phyloP scores from a whole-genome alignment of 2,329 filamentous ascomycete species.

The Epichloe bromicola region DNA sequence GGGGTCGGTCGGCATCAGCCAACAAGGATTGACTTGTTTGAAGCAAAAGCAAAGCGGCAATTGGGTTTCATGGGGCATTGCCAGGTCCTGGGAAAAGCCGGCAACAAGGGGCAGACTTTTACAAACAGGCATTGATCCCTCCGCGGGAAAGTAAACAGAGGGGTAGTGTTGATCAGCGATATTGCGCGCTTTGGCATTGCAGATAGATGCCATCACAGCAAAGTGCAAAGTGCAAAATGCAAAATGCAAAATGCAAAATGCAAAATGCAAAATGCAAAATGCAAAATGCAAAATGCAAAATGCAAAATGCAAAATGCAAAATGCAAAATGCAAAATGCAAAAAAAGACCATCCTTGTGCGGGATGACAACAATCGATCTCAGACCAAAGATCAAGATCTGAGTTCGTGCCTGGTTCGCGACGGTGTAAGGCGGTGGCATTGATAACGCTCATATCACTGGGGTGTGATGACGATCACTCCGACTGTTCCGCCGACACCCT shows the following conservation, averaged over 20 bases:
- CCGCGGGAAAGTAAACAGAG: constrained; percentile 2
- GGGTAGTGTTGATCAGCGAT: neutral
- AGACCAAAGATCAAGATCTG: constrained; percentile 1
- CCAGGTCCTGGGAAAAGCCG: neutral
- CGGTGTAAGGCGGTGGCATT: neutral
- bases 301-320: neutral
- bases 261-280: no score
- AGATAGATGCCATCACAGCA: neutral
- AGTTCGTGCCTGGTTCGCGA: neutral
- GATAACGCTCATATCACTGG: neutral
- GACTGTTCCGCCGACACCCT: constrained; percentile 3
- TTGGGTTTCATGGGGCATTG: neutral
- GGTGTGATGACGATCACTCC: constrained; percentile 6
- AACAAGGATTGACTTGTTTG: neutral
- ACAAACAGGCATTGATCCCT: neutral
- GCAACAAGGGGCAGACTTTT: neutral
- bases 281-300: no score
- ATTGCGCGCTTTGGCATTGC: neutral
- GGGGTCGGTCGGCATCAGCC: neutral
- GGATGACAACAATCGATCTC: neutral
- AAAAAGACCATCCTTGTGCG: neutral
- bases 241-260: neutral
- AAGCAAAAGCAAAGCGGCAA: neutral
- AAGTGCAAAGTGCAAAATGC: no score
- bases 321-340: neutral